A percentile compares a stretch with the other conserved stretches of the same genome.
Conservation (phyloP, 83 land plant genomes). For the Thuja plicata region DNA sequence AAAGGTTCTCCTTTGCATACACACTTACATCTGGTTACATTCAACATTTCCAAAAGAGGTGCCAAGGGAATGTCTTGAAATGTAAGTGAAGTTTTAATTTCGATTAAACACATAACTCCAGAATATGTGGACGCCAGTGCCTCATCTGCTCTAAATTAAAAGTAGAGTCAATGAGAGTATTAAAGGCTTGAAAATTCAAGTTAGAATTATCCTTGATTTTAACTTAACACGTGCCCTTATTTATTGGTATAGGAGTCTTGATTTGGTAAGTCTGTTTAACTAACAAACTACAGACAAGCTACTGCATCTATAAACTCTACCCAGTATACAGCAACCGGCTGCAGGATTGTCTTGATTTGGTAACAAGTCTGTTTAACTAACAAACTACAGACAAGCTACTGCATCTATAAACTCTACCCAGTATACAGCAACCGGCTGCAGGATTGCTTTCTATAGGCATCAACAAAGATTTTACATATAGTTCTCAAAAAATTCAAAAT, state of each 20-base stretch:
- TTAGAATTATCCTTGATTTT: background rate
- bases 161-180: background rate
- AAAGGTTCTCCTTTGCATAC: background rate
- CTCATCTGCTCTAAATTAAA: too few relatives aligned
- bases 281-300: background rate
- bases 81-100: too few relatives aligned
- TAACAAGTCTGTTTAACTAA: too few relatives aligned
- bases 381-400: too few relatives aligned
- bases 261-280: background rate
- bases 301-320: background rate
- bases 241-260: background rate
- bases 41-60: background rate
- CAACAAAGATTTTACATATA: background rate
- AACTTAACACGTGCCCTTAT: background rate
- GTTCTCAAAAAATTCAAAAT: too few relatives aligned
- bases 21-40: background rate
- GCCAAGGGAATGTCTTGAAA: background rate
- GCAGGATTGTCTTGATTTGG: background rate
- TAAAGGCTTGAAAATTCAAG: background rate
- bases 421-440: background rate
- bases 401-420: background rate
- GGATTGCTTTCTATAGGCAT: background rate
- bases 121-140: too few relatives aligned
- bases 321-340: background rate
- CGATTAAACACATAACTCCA: too few relatives aligned